These are phyloP conservation scores for Populus hybrid DNA, from an alignment of 441 rosid species.

Conservation along the genomic window DNA sequence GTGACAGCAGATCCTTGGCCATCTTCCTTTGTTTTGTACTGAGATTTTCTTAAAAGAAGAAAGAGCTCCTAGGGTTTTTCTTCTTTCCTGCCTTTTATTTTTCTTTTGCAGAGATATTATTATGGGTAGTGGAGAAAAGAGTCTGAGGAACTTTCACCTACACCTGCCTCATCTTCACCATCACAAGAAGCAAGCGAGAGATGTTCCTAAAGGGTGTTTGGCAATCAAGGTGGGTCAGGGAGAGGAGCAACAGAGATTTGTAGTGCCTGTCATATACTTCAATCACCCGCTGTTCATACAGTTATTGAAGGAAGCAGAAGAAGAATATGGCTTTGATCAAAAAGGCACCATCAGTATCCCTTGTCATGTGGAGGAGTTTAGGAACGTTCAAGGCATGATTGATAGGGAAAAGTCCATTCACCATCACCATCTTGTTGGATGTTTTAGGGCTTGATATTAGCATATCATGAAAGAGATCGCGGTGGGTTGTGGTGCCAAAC, in stretches of 20 bases:
- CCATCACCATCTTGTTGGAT: conserved; percentile 50
- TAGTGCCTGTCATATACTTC: conserved; percentile 81
- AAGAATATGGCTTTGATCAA: conserved; percentile 88
- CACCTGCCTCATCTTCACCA: conserved; percentile 41
- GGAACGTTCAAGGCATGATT: conserved; percentile 64
- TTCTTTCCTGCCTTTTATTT: not conserved
- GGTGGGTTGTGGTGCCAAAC: conserved; percentile 36
- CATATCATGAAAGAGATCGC: not conserved
- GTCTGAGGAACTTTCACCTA: conserved; percentile 44
- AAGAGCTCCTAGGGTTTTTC: conserved; percentile 1
- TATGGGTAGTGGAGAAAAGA: conserved; percentile 58
- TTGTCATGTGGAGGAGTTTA: conserved; percentile 81
- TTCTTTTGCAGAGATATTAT: not conserved
- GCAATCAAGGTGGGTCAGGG: conserved; percentile 84
- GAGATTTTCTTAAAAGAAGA: not conserved
- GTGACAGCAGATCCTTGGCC: conserved; percentile 28
- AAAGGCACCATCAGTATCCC: conserved; percentile 88
- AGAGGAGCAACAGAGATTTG: conserved; percentile 66
- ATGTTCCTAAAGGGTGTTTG: conserved; percentile 84
- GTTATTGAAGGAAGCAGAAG: conserved; percentile 82
- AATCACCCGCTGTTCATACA: conserved; percentile 87
- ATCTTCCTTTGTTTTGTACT: conserved; percentile 15
- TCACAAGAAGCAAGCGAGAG: conserved; percentile 47
- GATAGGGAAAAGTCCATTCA: conserved; percentile 54
- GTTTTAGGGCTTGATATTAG: conserved; percentile 62